Evolutionary conservation across 495 filamentous ascomycete genomes (phyloP), one percentile per base, ranked within the genome.

Genomic region (Bryoglossum gracile): DNA sequence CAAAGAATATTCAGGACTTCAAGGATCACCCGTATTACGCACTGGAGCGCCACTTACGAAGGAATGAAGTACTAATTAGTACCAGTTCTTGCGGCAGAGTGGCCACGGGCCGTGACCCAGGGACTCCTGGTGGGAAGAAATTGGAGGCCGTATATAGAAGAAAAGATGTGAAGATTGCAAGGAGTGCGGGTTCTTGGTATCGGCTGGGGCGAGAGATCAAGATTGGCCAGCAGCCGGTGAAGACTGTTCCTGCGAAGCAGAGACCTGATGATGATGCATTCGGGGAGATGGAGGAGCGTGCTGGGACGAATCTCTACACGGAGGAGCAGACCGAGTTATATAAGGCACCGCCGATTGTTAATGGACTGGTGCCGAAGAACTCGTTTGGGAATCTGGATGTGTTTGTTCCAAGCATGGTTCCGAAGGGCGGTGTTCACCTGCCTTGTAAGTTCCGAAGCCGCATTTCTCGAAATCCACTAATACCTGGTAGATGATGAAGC

Each of bases 381-480:
- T 73, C 68, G 8, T 99, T 81, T 58, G 87, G 86, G 0, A 99
- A 99, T 55, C 58, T 97, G 34, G 92, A 97, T 60, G 58, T 97
- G 19, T 97, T 91, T 60, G 87, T 92, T 8, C 84, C 90, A 1
- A 88, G 80, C 51, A 99, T 99, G 92, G 71, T 96, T 6, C 92
- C 92, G 0, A 62, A 72, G 11, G 94, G 92, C 11, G 92, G 82
- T 1, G 71, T 74, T 30, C 87, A 99, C 61, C 69, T 89, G 43
- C 68, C 56, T 40, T 30, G 64, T 66, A 44, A 38, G 58, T 45
- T 19, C 23, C 13, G 24, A 25, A n/a, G 3, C 24, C 8, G 3
- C 18, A 45, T 21, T 14, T 42, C 26, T 8, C 32, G 14, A 32
- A 6, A 24, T 25, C 25, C 18, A 19, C 55, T 58, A 38, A 60